phyloP scores from a whole-genome alignment of 345 rosid genomes.

The Eucalyptus cloeziana region DNA sequence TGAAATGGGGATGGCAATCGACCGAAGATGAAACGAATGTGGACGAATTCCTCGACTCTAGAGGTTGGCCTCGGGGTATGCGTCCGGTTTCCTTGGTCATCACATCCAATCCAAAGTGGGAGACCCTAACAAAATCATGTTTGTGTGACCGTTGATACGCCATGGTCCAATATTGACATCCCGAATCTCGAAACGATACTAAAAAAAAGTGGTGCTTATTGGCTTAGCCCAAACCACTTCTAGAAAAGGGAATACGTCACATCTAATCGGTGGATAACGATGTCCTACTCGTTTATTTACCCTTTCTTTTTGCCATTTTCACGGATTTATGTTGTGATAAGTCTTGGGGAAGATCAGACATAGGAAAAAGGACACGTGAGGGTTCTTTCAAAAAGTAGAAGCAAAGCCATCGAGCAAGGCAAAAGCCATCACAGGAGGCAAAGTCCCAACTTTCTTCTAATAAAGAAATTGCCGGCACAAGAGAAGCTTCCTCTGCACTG shows the following conservation, averaged over 20 bases:
- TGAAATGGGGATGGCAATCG: neutral
- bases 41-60: neutral
- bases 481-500: neutral
- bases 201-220: neutral
- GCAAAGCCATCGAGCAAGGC: neutral
- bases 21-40: neutral
- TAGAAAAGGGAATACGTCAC: neutral
- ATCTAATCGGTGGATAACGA: neutral
- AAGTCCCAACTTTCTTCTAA: neutral
- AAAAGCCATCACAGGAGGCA: neutral
- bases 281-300: neutral
- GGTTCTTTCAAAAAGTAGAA: neutral
- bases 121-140: neutral
- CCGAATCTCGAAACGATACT: fast-evolving
- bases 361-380: neutral
- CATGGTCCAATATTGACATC: neutral
- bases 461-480: neutral
- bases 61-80: neutral
- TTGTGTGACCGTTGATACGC: neutral
- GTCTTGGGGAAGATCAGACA: neutral
- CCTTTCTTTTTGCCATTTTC: neutral
- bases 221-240: neutral
- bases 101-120: too few relatives aligned
- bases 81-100: neutral
- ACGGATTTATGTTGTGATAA: neutral